A percentile compares a stretch with the other conserved stretches of the same genome.
Evolutionary conservation across 805 yeast genomes (phyloP).

Genomic region (Nadsonia fulvescens): DNA sequence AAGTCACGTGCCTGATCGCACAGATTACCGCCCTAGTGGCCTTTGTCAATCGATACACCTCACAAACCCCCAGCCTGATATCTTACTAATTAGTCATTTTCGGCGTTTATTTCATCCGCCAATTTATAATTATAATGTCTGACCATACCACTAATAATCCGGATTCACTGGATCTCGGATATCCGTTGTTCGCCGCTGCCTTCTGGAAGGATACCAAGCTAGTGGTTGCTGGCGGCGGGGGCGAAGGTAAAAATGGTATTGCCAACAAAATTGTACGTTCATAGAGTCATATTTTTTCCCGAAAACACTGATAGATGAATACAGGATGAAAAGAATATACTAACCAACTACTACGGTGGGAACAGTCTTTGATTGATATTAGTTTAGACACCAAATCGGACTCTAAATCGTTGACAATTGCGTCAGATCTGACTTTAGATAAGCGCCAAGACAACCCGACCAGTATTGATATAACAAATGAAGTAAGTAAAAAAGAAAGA

Average conservation of each 20-base stretch:
- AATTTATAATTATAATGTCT: no score
- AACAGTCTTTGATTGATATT: constrained; percentile 3
- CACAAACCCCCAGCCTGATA: no score
- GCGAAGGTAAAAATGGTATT: constrained; percentile 79
- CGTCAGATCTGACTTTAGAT: constrained; percentile 11
- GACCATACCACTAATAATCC: no score
- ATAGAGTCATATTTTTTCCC: background rate
- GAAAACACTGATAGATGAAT: background rate
- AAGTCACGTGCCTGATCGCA: no score
- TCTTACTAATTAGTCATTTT: no score
- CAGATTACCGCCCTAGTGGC: no score
- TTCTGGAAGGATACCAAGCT: constrained; percentile 44
- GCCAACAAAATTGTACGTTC: constrained; percentile 46
- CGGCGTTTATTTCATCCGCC: no score
- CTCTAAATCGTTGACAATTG: background rate
- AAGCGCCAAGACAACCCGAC: constrained; percentile 76
- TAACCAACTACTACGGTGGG: no score
- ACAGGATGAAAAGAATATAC: background rate
- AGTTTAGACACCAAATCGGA: constrained; percentile 2
- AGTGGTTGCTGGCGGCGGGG: constrained; percentile 86
- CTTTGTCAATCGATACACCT: no score
- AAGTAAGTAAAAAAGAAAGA: constrained; percentile 8
- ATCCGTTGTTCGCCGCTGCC: constrained; percentile 64
- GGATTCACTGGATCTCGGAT: constrained; percentile 14
- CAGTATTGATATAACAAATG: constrained; percentile 40